phyloP scores from a whole-genome alignment of 768 basidiomycete species.

The Mycena pura region DNA sequence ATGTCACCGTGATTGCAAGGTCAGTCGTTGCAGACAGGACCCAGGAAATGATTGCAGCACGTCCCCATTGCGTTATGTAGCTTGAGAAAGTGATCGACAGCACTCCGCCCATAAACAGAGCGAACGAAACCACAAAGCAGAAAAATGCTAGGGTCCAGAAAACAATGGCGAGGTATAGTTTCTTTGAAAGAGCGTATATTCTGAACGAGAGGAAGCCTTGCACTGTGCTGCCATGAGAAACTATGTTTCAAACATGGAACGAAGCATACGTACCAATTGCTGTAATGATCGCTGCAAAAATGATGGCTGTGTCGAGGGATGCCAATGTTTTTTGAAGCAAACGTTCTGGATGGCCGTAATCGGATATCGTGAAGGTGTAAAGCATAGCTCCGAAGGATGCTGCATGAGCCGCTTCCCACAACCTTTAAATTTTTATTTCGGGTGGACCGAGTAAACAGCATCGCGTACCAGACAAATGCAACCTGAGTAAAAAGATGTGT shows the following conservation, averaged over 20 bases:
- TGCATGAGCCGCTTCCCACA: slow-evolving; percentile 4
- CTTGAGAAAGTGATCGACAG: neutral
- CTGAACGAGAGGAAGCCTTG: slow-evolving; percentile 5
- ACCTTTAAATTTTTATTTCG: slow-evolving; percentile 2
- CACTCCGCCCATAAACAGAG: neutral
- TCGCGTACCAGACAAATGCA: slow-evolving; percentile 4
- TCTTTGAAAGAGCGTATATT: slow-evolving; percentile 2
- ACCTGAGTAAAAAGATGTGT: neutral
- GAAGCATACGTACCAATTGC: neutral
- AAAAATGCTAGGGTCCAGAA: neutral
- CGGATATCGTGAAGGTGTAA: neutral
- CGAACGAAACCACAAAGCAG: neutral
- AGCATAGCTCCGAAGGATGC: neutral
- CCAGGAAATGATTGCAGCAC: neutral
- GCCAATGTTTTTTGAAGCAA: neutral
- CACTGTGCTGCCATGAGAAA: neutral
- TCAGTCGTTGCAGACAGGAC: neutral
- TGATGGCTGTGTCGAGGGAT: neutral
- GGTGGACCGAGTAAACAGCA: neutral
- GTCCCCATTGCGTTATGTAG: neutral
- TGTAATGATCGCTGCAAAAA: neutral
- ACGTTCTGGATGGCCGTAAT: neutral
- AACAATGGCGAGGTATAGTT: slow-evolving; percentile 1
- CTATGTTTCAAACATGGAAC: neutral
- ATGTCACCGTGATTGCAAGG: neutral